Evolutionary conservation across 2,329 filamentous ascomycete species (phyloP), one percentile per base, ranked within the genome.

Genomic region (Nemania sp.): DNA sequence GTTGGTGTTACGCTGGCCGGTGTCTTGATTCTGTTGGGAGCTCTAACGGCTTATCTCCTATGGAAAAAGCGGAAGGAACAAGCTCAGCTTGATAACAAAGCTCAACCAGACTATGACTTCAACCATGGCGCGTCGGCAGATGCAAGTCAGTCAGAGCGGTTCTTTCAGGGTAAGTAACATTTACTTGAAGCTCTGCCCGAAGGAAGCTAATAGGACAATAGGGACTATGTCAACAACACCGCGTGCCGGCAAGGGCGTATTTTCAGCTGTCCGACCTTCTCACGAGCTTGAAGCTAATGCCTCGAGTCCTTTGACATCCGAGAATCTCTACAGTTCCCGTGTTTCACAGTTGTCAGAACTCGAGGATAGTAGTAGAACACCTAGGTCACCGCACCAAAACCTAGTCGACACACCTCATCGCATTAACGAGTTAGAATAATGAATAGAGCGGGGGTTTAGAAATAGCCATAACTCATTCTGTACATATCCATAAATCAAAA

Each of bases 1-100:
- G 70, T 74, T 11, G 73, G 73, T 1, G 47, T 67, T 24, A 63
- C 65, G 2, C 38, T 73, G 47, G 64, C 53, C 18, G 73, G 72
- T 3, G 49, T 73, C 1, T 59, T 73, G 3, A n/a, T 73, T 15
- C 20, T 74, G 58, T 54, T 75, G 15, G 1, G 54, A 5, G 61
- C 70, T 7, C 13, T 75, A 29, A 69, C 56, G 1, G 29, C 43
- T 2, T 66, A 66, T 27, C 43, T n/a, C n/a, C n/a, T 73, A 29
- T 72, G 67, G 70, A 10, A 52, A 43, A 70, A 51, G 49, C 55
- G 63, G 62, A 64, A 62, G 13, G 62, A 61, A 49, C 35, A 65
- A 22, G 53, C 26, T 20, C 63, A 51, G 18, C 20, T 32, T 8
- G 22, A 27, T 7, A 13, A 1, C 22, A 54, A 43, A 29, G 15